These are phyloP conservation scores for Cladosporium oxysporum DNA, from an alignment of 2,329 filamentous ascomycete genomes.

Conservation along the genomic window DNA sequence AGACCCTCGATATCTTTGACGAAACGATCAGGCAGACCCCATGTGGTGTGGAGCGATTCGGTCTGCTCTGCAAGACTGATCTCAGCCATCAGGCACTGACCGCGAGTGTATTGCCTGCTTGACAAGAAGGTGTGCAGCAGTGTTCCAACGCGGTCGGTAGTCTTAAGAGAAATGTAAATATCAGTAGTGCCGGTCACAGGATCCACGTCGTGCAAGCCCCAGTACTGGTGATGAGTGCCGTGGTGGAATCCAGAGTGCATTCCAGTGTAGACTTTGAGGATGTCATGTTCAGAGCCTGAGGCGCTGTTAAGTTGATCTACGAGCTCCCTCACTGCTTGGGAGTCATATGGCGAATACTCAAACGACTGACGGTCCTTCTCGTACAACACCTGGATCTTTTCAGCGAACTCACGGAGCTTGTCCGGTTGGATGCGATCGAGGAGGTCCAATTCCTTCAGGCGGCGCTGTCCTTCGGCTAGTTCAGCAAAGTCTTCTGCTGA, in stretches of 20 bases:
- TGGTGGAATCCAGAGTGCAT: slow-evolving; percentile 31
- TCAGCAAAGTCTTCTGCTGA: slow-evolving; percentile 46
- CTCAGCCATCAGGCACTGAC: slow-evolving; percentile 44
- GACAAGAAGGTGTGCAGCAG: slow-evolving; percentile 51
- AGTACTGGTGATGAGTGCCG: slow-evolving; percentile 26
- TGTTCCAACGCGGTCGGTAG: slow-evolving; percentile 45
- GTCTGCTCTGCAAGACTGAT: slow-evolving; percentile 32
- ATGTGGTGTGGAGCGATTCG: slow-evolving; percentile 21
- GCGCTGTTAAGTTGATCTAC: slow-evolving; percentile 24
- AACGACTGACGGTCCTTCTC: slow-evolving; percentile 17
- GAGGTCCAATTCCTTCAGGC: slow-evolving; percentile 44
- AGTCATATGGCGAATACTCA: slow-evolving; percentile 19
- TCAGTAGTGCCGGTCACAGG: slow-evolving; percentile 33
- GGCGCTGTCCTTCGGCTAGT: slow-evolving; percentile 47
- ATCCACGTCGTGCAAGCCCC: slow-evolving; percentile 29
- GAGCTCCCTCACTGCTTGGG: slow-evolving; percentile 25
- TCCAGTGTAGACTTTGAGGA: slow-evolving; percentile 26
- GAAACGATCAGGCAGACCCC: slow-evolving; percentile 41
- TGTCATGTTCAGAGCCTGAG: slow-evolving; percentile 20
- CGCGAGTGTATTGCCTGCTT: slow-evolving; percentile 41
- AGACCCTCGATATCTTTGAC: slow-evolving; percentile 46
- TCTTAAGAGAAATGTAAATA: slow-evolving; percentile 48
- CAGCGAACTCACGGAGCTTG: slow-evolving; percentile 36
- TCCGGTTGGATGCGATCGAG: slow-evolving; percentile 41
- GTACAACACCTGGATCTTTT: slow-evolving; percentile 29